Percentiles rank a stretch among this genome's conserved stretches.
Conservation (phyloP, 164 flowering plant genomes). For the Berberis thunbergii region DNA sequence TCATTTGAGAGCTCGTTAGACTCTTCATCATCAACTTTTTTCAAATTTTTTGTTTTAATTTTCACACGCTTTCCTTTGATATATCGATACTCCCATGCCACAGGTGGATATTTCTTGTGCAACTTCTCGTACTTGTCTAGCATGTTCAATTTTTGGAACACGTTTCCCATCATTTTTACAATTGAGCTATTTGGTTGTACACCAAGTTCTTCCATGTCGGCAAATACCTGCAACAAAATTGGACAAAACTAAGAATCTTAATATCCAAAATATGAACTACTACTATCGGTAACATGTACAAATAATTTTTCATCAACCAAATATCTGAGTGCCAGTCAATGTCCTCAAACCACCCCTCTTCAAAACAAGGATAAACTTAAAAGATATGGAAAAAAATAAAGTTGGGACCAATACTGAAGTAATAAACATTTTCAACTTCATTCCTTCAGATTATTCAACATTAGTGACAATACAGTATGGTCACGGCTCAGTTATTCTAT, state of each 20-base stretch:
- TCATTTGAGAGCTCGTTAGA: not conserved
- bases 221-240: constrained; percentile 48
- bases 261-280: too few species aligned
- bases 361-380: too few species aligned
- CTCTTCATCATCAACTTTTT: constrained; percentile 12
- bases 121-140: constrained; percentile 65
- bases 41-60: constrained; percentile 25
- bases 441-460: too few species aligned
- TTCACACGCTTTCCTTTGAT: constrained; percentile 74
- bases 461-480: too few species aligned
- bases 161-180: constrained; percentile 64
- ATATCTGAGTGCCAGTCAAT: too few species aligned
- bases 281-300: too few species aligned
- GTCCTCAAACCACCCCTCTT: too few species aligned
- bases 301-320: too few species aligned
- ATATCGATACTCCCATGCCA: constrained; percentile 70
- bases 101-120: constrained; percentile 72
- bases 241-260: not conserved
- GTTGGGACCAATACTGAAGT: too few species aligned
- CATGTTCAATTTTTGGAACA: constrained; percentile 70
- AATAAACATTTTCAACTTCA: too few species aligned
- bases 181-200: constrained; percentile 48
- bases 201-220: constrained; percentile 96
- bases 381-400: too few species aligned
- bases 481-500: too few species aligned